Percentiles rank a stretch among this genome's conserved stretches.
Evolutionary conservation across 2,329 filamentous ascomycete species (phyloP).

Genomic region (Dendrostoma leiphaemia): DNA sequence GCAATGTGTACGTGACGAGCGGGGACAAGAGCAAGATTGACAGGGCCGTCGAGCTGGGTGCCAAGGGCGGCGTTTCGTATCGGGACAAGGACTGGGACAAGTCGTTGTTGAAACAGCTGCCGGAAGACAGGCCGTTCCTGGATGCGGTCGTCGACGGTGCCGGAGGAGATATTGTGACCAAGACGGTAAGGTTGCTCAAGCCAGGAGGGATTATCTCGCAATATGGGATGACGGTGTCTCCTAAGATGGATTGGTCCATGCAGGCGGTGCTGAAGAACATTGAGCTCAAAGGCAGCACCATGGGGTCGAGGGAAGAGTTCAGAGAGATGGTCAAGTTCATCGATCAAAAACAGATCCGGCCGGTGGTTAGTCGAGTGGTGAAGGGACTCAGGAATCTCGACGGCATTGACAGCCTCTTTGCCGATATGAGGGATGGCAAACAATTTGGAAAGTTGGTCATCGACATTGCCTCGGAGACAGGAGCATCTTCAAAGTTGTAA

Average conservation of each 20-base stretch:
- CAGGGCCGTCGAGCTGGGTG: slow-evolving; percentile 70
- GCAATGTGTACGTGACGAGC: slow-evolving; percentile 79
- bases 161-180: slow-evolving; percentile 78
- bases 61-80: slow-evolving; percentile 79
- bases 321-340: slow-evolving; percentile 88
- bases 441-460: slow-evolving; percentile 95
- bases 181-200: slow-evolving; percentile 68
- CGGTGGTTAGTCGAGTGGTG: slow-evolving; percentile 73
- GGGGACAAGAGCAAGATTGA: slow-evolving; percentile 73
- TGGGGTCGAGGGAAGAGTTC: slow-evolving; percentile 90
- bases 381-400: slow-evolving; percentile 72
- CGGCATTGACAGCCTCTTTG: slow-evolving; percentile 80
- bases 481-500: slow-evolving; percentile 24
- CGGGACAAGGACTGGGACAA: slow-evolving; percentile 79
- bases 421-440: slow-evolving; percentile 79
- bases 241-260: slow-evolving; percentile 87
- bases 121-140: slow-evolving; percentile 63
- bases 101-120: slow-evolving; percentile 62
- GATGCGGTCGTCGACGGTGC: slow-evolving; percentile 91
- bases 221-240: slow-evolving; percentile 88
- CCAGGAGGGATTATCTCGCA: slow-evolving; percentile 77
- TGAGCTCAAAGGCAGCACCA: slow-evolving; percentile 81
- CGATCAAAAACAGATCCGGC: slow-evolving; percentile 66
- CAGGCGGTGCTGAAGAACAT: slow-evolving; percentile 81
- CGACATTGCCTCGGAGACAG: slow-evolving; percentile 48